phyloP scores from a whole-genome alignment of 768 basidiomycete species.

The Lyophyllum decastes region DNA sequence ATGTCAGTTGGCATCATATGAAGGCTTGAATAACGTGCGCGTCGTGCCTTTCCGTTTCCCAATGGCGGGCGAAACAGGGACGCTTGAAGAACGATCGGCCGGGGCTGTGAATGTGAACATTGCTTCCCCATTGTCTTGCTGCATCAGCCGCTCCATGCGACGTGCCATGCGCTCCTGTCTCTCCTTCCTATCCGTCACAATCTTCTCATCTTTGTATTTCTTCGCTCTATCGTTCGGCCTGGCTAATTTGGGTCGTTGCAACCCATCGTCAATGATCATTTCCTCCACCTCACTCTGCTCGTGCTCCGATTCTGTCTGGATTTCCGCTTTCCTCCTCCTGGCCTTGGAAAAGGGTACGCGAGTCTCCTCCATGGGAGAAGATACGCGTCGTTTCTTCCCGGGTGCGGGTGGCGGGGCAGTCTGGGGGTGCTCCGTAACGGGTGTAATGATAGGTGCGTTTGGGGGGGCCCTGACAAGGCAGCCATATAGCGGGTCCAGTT shows the following conservation, averaged over 20 bases:
- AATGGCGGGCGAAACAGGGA: slow-evolving; percentile 24
- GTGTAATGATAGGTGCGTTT: slow-evolving; percentile 34
- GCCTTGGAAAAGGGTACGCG: neutral
- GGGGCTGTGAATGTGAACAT: slow-evolving; percentile 15
- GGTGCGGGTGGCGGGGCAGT: slow-evolving; percentile 12
- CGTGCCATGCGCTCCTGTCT: slow-evolving; percentile 31
- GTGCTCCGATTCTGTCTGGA: slow-evolving; percentile 21
- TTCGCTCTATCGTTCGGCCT: slow-evolving; percentile 20
- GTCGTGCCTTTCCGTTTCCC: slow-evolving; percentile 52
- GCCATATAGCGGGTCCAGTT: slow-evolving; percentile 73
- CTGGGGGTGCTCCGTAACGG: slow-evolving; percentile 16
- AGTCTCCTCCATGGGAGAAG: slow-evolving; percentile 12
- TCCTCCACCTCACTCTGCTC: slow-evolving; percentile 51
- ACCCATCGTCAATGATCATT: slow-evolving; percentile 47
- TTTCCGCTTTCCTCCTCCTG: slow-evolving; percentile 3
- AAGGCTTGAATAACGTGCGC: neutral
- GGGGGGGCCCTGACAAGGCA: slow-evolving; percentile 56
- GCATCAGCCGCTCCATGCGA: slow-evolving; percentile 25
- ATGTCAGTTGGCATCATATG: neutral
- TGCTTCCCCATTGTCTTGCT: slow-evolving; percentile 11
- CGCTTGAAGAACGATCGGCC: slow-evolving; percentile 17
- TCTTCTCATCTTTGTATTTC: slow-evolving; percentile 31
- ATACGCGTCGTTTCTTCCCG: slow-evolving; percentile 18
- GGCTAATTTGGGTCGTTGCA: slow-evolving; percentile 17
- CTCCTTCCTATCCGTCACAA: slow-evolving; percentile 33